A percentile compares a stretch with the other conserved stretches of the same genome.
These are phyloP conservation scores for Zalaria obscura DNA, from an alignment of 2,329 filamentous ascomycete species.

Conservation along the genomic window DNA sequence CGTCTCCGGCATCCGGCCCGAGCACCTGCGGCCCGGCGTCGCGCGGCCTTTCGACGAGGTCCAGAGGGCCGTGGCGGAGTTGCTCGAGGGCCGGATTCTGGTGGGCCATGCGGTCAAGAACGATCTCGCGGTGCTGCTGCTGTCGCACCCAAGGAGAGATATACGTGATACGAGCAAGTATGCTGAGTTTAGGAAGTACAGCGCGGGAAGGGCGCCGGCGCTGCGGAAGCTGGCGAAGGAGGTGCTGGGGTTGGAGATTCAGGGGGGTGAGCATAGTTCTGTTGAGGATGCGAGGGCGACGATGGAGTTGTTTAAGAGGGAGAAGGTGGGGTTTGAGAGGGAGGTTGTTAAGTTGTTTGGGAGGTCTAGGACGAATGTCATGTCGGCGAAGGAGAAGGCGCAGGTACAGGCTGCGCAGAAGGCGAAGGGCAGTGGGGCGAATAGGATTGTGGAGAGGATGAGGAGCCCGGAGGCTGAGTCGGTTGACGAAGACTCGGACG, in stretches of 20 bases:
- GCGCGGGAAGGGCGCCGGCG: slow-evolving; percentile 53
- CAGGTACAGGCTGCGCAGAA: slow-evolving; percentile 11
- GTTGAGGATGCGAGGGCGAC: slow-evolving; percentile 72
- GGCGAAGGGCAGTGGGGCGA: slow-evolving; percentile 10
- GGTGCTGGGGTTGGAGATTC: slow-evolving; percentile 44
- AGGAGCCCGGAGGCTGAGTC: slow-evolving; percentile 1
- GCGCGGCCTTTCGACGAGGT: slow-evolving; percentile 55
- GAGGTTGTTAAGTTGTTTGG: slow-evolving; percentile 58
- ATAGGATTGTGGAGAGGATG: slow-evolving; percentile 3
- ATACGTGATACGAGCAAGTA: slow-evolving; percentile 77
- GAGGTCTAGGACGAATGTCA: slow-evolving; percentile 11
- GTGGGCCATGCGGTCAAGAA: slow-evolving; percentile 77
- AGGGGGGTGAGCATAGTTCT: slow-evolving; percentile 45
- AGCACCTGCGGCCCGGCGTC: slow-evolving; percentile 46
- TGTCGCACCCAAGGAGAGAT: slow-evolving; percentile 66
- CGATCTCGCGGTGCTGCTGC: slow-evolving; percentile 56
- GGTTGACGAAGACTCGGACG: slow-evolving; percentile 5
- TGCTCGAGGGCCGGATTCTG: slow-evolving; percentile 58
- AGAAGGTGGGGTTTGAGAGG: slow-evolving; percentile 74
- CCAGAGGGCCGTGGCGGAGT: slow-evolving; percentile 52
- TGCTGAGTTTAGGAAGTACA: slow-evolving; percentile 56
- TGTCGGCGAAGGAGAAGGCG: slow-evolving; percentile 6
- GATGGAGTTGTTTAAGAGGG: slow-evolving; percentile 74
- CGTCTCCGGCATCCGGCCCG: slow-evolving; percentile 67
- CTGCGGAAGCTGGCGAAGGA: slow-evolving; percentile 45